Conservation (phyloP, 2,329 filamentous ascomycete species). For the Penicillium decumbens region DNA sequence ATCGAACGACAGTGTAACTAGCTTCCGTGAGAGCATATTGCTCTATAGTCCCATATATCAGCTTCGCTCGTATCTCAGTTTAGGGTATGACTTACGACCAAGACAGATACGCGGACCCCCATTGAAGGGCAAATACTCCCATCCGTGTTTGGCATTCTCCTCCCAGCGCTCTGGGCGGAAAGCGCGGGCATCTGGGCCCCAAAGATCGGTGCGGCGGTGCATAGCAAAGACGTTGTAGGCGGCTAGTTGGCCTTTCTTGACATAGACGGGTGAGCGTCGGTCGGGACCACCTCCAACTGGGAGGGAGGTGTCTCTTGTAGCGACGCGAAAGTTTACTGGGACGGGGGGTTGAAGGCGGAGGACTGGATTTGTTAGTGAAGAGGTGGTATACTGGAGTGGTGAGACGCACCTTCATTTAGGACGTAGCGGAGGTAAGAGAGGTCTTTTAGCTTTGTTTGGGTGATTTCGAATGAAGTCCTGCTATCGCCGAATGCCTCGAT, state of each 20-base stretch:
- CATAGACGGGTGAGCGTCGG: conserved; percentile 54
- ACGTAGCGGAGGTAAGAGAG: conserved; percentile 40
- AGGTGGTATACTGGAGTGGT: neutral
- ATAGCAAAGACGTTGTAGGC: conserved; percentile 66
- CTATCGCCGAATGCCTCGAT: conserved; percentile 43
- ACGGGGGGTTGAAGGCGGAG: conserved; percentile 46
- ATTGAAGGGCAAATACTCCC: conserved; percentile 40
- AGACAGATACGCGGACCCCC: conserved; percentile 40
- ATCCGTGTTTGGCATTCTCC: conserved; percentile 30
- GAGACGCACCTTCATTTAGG: conserved; percentile 33
- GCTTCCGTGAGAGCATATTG: conserved; percentile 44
- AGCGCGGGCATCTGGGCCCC: conserved; percentile 41
- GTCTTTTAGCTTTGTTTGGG: conserved; percentile 42
- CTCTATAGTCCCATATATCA: conserved; percentile 20
- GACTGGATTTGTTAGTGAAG: conserved; percentile 16
- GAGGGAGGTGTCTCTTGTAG: conserved; percentile 41
- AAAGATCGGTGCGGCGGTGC: conserved; percentile 60
- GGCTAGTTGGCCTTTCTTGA: conserved; percentile 62
- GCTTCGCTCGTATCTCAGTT: neutral
- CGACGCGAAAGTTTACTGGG: conserved; percentile 44
- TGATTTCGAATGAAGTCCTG: conserved; percentile 37
- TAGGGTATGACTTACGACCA: conserved; percentile 30
- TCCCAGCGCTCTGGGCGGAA: conserved; percentile 52
- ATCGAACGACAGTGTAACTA: conserved; percentile 36
- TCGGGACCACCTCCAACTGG: conserved; percentile 58